Percentiles rank a stretch among this genome's conserved stretches.
phyloP scores from a whole-genome alignment of 768 basidiomycete species.

The Pleurotus platypus region DNA sequence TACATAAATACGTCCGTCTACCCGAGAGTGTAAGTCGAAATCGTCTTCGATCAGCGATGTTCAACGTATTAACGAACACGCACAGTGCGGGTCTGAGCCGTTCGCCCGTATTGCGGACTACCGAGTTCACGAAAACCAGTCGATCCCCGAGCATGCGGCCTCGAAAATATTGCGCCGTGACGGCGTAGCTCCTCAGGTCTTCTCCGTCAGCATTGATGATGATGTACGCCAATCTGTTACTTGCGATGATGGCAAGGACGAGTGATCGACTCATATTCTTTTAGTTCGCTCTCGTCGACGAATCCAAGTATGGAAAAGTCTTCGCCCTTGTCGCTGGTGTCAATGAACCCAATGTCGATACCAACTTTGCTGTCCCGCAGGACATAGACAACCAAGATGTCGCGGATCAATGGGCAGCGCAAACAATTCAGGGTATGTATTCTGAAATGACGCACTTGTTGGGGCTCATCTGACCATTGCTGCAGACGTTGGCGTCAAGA shows the following conservation, averaged over 20 bases:
- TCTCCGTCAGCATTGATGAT: neutral
- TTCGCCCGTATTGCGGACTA: neutral
- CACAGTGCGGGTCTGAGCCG: neutral
- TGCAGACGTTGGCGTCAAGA: too few relatives aligned
- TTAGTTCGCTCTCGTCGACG: neutral
- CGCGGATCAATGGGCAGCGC: neutral
- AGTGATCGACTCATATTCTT: neutral
- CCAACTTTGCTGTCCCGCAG: neutral
- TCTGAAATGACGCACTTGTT: neutral
- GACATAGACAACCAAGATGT: neutral
- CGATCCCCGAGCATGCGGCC: neutral
- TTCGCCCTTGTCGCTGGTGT: neutral
- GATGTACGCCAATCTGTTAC: neutral
- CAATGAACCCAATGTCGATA: neutral
- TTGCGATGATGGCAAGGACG: neutral
- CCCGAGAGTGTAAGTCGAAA: neutral
- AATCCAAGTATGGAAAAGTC: neutral
- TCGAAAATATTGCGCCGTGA: neutral
- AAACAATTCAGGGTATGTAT: neutral
- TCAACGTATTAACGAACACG: too few relatives aligned
- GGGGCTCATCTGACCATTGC: too few relatives aligned
- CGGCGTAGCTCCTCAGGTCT: neutral
- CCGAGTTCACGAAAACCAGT: neutral
- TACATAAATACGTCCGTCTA: neutral
- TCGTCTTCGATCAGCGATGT: too few relatives aligned